These are phyloP conservation scores for Xylaria sp. DNA, from an alignment of 2,329 filamentous ascomycete species.

Conservation along the genomic window DNA sequence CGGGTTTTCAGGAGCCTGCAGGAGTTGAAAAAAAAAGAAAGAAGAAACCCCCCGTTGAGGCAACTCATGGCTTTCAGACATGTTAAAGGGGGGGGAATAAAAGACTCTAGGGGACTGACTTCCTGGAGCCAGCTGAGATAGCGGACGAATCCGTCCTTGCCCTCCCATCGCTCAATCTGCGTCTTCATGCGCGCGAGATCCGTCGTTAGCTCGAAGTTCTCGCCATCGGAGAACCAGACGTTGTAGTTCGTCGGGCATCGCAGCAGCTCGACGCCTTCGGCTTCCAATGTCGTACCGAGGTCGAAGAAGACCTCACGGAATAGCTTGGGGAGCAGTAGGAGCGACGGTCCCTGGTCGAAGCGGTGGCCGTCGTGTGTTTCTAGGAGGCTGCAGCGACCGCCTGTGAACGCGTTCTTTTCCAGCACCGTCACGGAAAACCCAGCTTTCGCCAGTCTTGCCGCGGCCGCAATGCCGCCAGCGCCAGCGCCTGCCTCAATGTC, in stretches of 20 bases:
- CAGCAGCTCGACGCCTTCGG: conserved; percentile 73
- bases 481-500: conserved; percentile 66
- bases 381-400: conserved; percentile 76
- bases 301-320: conserved; percentile 77
- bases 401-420: conserved; percentile 80
- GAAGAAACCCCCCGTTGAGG: no score
- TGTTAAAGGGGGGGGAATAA: no score
- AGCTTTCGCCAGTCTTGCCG: conserved; percentile 76
- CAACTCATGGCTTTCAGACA: no score
- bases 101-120: no score
- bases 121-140: conserved; percentile 75
- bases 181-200: conserved; percentile 76
- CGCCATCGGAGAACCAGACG: conserved; percentile 77
- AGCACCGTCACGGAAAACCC: conserved; percentile 78
- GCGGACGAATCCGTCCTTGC: conserved; percentile 75
- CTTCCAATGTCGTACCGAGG: conserved; percentile 72
- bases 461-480: conserved; percentile 76
- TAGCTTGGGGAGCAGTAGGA: conserved; percentile 76
- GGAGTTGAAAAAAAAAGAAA: no score
- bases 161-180: conserved; percentile 79
- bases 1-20: no score
- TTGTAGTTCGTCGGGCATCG: conserved; percentile 83
- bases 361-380: conserved; percentile 67
- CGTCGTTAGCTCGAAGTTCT: conserved; percentile 71
- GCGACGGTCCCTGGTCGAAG: conserved; percentile 81